Evolutionary conservation across 2,329 filamentous ascomycete genomes (phyloP), one percentile per base, ranked within the genome.

Genomic region (Beauveria pseudobassiana): DNA sequence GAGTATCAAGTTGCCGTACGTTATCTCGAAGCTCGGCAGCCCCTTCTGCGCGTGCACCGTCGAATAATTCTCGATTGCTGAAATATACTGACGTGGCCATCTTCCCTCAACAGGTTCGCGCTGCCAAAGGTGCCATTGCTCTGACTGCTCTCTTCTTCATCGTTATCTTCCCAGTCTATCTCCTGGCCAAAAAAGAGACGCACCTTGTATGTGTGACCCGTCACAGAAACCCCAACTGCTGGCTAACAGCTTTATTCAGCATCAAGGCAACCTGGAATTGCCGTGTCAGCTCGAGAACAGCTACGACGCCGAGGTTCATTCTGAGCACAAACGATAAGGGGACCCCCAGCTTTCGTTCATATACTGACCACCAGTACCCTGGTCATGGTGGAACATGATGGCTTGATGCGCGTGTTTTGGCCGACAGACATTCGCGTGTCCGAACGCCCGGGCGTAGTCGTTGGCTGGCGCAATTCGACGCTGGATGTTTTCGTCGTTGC

Each of bases 331-430:
- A 8, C 34, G 3, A 42, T n/a, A 24, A 40, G 34, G 28, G 18
- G 16, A 50, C 65, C 67, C 67, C 45, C 40, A 34, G 68, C 67
- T 71, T 62, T 28, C 9, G 14, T 38, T 22, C 28, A 22, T 26
- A 40, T 45, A 20, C 30, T 14, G 18, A 57, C 46, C 9, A 14
- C 18, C 5, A 24, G 10, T 14, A 68, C 68, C 68, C 71, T 72
- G 77, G 83, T 81, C 81, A 87, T 87, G 85, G 79, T 84, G 79
- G 84, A 85, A 78, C 81, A 86, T 81, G 85, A 95, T 90, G 93
- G 90, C 71, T 82, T 98, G 80, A 91, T 98, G 87, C 91, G 95
- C 80, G 87, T 99, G 79, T 98, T 99, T 80, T 99, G 95, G 95
- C 96, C 95, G 70, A 89, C 89, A 71, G 93, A 96, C 77, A 86